Conservation (phyloP, 2,329 filamentous ascomycete species). For the Ophiocordyceps polyrhachis-furcata region DNA sequence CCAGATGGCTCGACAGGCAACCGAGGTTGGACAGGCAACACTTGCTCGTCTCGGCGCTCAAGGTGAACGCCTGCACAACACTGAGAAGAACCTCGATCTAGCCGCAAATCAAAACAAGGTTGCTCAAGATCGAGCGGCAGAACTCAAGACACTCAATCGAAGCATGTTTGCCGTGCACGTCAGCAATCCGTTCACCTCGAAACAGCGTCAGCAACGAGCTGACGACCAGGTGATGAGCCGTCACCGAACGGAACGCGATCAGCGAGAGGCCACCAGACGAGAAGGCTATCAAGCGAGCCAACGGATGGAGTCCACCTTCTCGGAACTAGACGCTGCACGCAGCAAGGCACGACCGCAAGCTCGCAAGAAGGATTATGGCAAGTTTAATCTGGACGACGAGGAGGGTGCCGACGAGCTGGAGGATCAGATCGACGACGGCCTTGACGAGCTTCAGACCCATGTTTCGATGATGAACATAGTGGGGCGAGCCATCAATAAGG, state of each 20-base stretch:
- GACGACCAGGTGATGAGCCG: slow-evolving; percentile 54
- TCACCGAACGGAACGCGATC: slow-evolving; percentile 44
- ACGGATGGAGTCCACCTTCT: slow-evolving; percentile 33
- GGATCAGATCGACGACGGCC: slow-evolving; percentile 35
- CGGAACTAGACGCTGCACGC: slow-evolving; percentile 16
- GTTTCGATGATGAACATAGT: slow-evolving; percentile 55
- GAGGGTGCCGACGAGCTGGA: slow-evolving; percentile 30
- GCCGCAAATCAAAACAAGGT: slow-evolving; percentile 58
- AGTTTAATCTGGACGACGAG: slow-evolving; percentile 63
- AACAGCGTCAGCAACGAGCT: slow-evolving; percentile 40
- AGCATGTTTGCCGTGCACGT: slow-evolving; percentile 84
- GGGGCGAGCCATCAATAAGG: slow-evolving; percentile 53
- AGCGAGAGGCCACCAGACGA: slow-evolving; percentile 41
- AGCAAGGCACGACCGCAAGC: slow-evolving; percentile 11
- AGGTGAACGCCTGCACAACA: slow-evolving; percentile 64
- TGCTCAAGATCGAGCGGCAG: slow-evolving; percentile 62
- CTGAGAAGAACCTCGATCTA: slow-evolving; percentile 65
- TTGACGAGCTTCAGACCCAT: slow-evolving; percentile 50
- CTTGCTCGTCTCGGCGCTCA: slow-evolving; percentile 58
- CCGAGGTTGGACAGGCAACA: slow-evolving; percentile 46
- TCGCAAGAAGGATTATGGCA: slow-evolving; percentile 27
- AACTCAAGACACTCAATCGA: slow-evolving; percentile 69
- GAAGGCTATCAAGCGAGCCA: slow-evolving; percentile 32
- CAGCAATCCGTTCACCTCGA: slow-evolving; percentile 57
- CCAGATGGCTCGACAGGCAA: slow-evolving; percentile 23